Conservation (phyloP, 148 eudicot species). For the Vaccinium myrtillus region DNA sequence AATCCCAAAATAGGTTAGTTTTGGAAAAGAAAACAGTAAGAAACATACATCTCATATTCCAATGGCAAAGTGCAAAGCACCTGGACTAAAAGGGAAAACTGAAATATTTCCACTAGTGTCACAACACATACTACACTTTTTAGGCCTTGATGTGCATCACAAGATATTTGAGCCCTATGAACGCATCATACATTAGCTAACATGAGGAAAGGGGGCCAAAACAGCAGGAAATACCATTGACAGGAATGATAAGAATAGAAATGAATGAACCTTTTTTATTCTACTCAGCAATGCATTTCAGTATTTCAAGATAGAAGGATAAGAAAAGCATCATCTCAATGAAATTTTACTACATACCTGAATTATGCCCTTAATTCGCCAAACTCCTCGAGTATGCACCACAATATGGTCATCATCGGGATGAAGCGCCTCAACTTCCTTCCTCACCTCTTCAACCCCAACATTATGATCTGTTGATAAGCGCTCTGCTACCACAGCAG, state of each 20-base stretch:
- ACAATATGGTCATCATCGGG: conserved; percentile 37
- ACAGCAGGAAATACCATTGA: no score
- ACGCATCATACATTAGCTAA: no score
- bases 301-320: background rate
- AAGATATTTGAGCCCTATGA: background rate
- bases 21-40: background rate
- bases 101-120: background rate
- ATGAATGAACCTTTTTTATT: background rate
- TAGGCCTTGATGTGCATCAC: background rate
- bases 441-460: conserved; percentile 37
- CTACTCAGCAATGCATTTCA: background rate
- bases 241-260: background rate
- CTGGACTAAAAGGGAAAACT: background rate
- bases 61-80: background rate
- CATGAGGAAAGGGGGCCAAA: no score
- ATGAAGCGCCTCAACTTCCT: conserved; percentile 37
- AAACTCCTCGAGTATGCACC: conserved; percentile 33
- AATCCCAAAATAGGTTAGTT: no score
- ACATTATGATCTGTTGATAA: conserved; percentile 39
- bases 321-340: background rate
- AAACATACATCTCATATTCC: background rate
- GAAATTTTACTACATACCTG: conserved; percentile 21
- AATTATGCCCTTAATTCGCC: conserved; percentile 41
- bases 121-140: background rate
- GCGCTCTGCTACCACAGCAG: conserved; percentile 29